Percentiles rank a stretch among this genome's conserved stretches.
These are phyloP conservation scores for Cenchrus fungigraminus DNA, from an alignment of 176 grass and related monocot species.

Conservation along the genomic window DNA sequence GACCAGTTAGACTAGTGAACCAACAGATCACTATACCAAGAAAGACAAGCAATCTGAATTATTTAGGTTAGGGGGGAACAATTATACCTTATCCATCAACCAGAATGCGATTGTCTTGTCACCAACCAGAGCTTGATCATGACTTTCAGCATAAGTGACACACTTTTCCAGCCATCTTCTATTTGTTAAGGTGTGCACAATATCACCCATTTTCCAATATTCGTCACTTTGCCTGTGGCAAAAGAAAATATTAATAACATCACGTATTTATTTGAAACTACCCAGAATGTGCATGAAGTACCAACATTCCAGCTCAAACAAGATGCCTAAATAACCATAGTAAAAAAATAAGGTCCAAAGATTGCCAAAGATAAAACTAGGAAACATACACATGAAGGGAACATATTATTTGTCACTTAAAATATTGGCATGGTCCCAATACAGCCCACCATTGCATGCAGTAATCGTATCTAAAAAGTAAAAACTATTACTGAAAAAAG, in stretches of 20 bases:
- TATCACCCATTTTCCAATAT: conserved; percentile 89
- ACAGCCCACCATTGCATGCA: background rate
- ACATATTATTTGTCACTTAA: background rate
- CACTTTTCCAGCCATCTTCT: conserved; percentile 96
- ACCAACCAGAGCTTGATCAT: conserved; percentile 98
- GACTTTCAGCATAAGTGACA: conserved; percentile 94
- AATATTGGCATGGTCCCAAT: background rate
- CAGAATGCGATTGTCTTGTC: conserved; percentile 99
- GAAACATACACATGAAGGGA: background rate
- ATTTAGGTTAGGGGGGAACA: conserved; percentile 29
- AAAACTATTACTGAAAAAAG: background rate
- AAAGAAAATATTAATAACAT: conserved; percentile 24
- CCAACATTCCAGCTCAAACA: conserved; percentile 5
- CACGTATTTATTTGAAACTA: conserved; percentile 6
- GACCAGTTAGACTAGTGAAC: background rate
- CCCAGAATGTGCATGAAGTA: conserved; percentile 2
- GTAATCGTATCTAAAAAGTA: background rate
- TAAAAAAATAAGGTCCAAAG: background rate
- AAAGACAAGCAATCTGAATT: conserved; percentile 28
- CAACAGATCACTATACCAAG: background rate
- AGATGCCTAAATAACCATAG: background rate
- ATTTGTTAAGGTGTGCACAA: conserved; percentile 93
- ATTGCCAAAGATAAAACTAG: conserved; percentile 15
- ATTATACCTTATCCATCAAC: conserved; percentile 77
- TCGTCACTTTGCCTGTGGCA: conserved; percentile 74